Conservation (phyloP, 495 filamentous ascomycete genomes). For the Penicillium ochrochloron region DNA sequence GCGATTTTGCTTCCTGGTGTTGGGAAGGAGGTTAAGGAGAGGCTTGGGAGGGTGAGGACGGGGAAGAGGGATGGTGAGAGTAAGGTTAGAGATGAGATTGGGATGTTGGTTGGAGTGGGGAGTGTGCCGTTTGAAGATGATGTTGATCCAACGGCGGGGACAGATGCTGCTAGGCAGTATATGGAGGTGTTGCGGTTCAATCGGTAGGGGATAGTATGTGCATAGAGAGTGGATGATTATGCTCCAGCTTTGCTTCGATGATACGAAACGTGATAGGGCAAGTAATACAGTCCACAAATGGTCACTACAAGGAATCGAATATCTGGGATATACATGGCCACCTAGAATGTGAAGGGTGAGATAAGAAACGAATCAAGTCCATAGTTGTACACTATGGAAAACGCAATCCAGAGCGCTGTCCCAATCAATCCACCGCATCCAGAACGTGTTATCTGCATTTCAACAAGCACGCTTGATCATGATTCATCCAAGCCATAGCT, state of each 20-base stretch:
- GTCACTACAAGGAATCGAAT: background rate
- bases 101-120: constrained; percentile 9
- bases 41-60: constrained; percentile 24
- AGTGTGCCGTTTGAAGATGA: constrained; percentile 30
- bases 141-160: constrained; percentile 45
- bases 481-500: constrained; percentile 36
- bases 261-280: background rate
- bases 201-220: constrained; percentile 26
- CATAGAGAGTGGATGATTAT: background rate
- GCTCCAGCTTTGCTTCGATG: background rate
- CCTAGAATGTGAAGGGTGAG: background rate
- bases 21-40: constrained; percentile 46
- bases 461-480: constrained; percentile 40
- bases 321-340: background rate
- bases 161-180: constrained; percentile 52
- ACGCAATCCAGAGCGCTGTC: constrained; percentile 18
- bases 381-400: constrained; percentile 19
- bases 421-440: constrained; percentile 17
- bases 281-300: background rate
- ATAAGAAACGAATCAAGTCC: constrained; percentile 15
- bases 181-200: constrained; percentile 55
- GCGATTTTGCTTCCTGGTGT: constrained; percentile 49
- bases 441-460: constrained; percentile 25
- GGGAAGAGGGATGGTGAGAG: constrained; percentile 18
- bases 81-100: constrained; percentile 11